Evolutionary conservation across 345 rosid genomes (phyloP), one percentile per base, ranked within the genome.

Genomic region (Pelargonium nanum): DNA sequence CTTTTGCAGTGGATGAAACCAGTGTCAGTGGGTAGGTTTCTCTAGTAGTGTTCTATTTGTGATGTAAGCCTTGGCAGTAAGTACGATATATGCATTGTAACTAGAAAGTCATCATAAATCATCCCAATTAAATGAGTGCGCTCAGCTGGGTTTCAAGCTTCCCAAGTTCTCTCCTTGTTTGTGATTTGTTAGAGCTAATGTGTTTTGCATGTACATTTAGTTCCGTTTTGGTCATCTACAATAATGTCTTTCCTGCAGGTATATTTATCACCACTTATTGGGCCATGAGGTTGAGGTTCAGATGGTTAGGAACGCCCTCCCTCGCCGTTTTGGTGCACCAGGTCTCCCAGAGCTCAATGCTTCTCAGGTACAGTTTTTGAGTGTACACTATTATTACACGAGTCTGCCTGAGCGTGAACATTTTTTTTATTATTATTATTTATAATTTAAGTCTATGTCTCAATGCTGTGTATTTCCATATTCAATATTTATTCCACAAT

Each of bases 261-360:
- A 88, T 72, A 94, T 90, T 56, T 90, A 90, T 74, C 99, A 94
- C 66, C 99, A 94, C 75, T 71, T 94, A 71, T 68, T 94, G 80
- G 99, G 99, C 59, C 99, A 94, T 67, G 99, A 94, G 66, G 96
- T 94, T 73, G 99, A 94, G 84, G 85, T 77, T 70, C 97, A 94
- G 77, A 88, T 83, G 83, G 93, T 94, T 65, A 92, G 96, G 23
- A 94, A 86, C 72, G 61, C 97, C 4, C 70, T 90, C 64, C 99
- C 97, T 54, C 89, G 99, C 19, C 95, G 97, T 26, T 88, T 90
- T 79, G 97, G 97, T 66, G 97, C 96, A 24, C 99, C 96, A 73
- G 99, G 99, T 72, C 93, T 90, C 77, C 99, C 99, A 52, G 97
- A 94, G 65, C 81, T 94, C 66, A 94, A 94, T 80, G 99, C 99